Evolutionary conservation across 2,329 filamentous ascomycete species (phyloP), one percentile per base, ranked within the genome.

Genomic region (Neopestalotiopsis sp.): DNA sequence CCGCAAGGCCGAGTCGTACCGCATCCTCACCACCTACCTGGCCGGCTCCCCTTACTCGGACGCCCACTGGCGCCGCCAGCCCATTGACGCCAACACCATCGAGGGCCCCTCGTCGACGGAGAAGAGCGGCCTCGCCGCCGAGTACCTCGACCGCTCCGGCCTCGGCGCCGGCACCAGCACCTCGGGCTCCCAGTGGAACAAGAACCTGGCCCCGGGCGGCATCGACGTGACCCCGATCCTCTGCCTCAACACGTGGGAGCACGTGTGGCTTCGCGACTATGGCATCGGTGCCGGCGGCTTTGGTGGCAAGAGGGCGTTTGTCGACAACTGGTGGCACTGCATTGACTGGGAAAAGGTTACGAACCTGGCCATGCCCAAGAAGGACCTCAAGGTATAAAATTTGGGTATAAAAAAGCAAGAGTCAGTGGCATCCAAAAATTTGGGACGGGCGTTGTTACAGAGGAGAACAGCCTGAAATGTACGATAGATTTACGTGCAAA

Each of bases 181-280:
- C 58, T 28, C 24, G 24, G 73, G 75, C 56, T 69, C 70, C 32
- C 72, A 60, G 30, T 74, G 73, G 66, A 64, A 79, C 62, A 77
- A 74, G 70, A 73, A 77, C 14, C 81, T 79, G 69, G 86, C 90
- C 4, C 90, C 92, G 1, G 92, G 92, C 52, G 91, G 91, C 69
- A 86, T 89, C 72, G 87, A 92, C 63, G 81, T 95, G 42, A 85
- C 90, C 68, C 95, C 95, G 13, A 85, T 98, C 70, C 84, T 99
- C 75, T 98, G 95, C 79, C 88, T 98, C 69, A 98, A 94, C 83
- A 97, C 94, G 4, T 99, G 96, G 96, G 92, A 98, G 84, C 96
- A 98, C 82, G 91, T 92, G 9, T 99, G 93, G 89, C 83, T 98
- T 79, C 88, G 89, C 67, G 94, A 98, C 80, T 98, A 93, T 81